phyloP scores from a whole-genome alignment of 2,329 filamentous ascomycete genomes.

The Tolypocladium paradoxum region DNA sequence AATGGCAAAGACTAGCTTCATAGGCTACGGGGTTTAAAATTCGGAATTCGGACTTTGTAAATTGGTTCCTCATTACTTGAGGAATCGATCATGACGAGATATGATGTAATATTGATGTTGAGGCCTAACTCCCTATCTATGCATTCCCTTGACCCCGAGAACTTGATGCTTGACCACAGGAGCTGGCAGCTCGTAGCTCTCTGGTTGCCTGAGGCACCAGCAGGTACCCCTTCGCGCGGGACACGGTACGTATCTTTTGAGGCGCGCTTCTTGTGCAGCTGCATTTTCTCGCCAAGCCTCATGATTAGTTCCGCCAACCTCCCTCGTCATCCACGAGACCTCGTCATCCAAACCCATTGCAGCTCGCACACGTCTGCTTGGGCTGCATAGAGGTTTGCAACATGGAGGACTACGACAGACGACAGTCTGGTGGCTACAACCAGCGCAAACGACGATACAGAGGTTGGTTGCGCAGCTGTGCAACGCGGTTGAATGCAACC shows the following conservation, averaged over 20 bases:
- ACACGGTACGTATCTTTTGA: not conserved
- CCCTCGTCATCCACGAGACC: not conserved
- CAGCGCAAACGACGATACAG: slow-evolving; percentile 69
- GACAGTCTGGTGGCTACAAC: slow-evolving; percentile 42
- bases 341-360: not conserved
- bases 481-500: not conserved
- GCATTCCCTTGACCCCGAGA: no score
- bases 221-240: not conserved
- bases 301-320: not conserved
- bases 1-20: not conserved
- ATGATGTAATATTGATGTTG: not conserved
- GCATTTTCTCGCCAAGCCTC: not conserved
- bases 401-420: slow-evolving; percentile 48
- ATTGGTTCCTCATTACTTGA: not conserved
- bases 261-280: not conserved
- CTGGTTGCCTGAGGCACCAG: not conserved
- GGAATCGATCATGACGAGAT: not conserved
- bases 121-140: no score
- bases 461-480: slow-evolving; percentile 42
- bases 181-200: not conserved
- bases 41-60: not conserved
- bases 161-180: no score
- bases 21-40: not conserved
- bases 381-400: not conserved
- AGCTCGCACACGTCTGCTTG: not conserved